A percentile compares a stretch with the other conserved stretches of the same genome.
phyloP scores from a whole-genome alignment of 768 basidiomycete species.

The Leccinum fibrillosum region DNA sequence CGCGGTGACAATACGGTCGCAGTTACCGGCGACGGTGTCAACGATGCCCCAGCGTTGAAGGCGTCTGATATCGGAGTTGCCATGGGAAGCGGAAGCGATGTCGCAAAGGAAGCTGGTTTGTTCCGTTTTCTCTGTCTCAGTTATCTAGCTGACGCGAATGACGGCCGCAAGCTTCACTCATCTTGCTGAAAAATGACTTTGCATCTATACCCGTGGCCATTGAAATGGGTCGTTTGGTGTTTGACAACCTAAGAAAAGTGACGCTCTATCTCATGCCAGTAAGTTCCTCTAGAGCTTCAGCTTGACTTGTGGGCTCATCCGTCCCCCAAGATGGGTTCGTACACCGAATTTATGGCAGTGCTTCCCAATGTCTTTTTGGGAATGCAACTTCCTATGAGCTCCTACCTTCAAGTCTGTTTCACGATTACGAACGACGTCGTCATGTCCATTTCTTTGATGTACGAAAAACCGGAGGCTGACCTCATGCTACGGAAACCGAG shows the following conservation, averaged over 20 bases:
- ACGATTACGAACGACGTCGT: conserved; percentile 51
- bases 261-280: conserved; percentile 43
- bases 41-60: conserved; percentile 50
- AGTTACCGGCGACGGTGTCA: conserved; percentile 56
- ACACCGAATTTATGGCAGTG: conserved; percentile 58
- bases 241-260: conserved; percentile 55
- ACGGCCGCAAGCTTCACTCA: conserved; percentile 34
- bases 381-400: conserved; percentile 54
- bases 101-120: conserved; percentile 51
- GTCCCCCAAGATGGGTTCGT: conserved; percentile 42
- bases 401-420: conserved; percentile 53
- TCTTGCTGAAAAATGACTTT: conserved; percentile 57
- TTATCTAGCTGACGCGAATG: not conserved
- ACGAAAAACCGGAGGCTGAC: conserved; percentile 50
- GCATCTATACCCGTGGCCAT: conserved; percentile 56
- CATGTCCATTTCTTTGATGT: conserved; percentile 48
- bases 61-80: conserved; percentile 55
- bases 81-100: conserved; percentile 46
- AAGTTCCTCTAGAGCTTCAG: conserved; percentile 1
- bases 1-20: conserved; percentile 49
- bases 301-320: not conserved
- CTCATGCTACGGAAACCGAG: conserved; percentile 48
- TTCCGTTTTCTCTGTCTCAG: not conserved
- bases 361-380: conserved; percentile 55
- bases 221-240: conserved; percentile 55